A percentile compares a stretch with the other conserved stretches of the same genome.
Conservation (phyloP, 805 yeast species). For the Lachancea waltii region DNA sequence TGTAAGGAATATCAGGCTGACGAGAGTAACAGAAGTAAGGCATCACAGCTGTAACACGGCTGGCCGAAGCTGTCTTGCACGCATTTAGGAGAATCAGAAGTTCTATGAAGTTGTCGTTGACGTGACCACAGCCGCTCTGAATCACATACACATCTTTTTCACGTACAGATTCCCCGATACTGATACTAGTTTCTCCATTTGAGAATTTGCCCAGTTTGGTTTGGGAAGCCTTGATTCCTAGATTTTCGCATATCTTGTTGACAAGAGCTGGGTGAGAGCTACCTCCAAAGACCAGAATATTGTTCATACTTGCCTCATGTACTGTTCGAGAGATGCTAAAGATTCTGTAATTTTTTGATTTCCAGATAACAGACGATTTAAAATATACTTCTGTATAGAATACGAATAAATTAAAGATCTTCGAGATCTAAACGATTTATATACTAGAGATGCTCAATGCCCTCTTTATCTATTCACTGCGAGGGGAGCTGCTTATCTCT, state of each 20-base stretch:
- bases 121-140: conserved; percentile 81
- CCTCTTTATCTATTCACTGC: conserved; percentile 64
- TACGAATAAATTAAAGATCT: no score
- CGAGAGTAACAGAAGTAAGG: conserved; percentile 95
- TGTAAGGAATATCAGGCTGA: conserved; percentile 89
- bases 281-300: conserved; percentile 85
- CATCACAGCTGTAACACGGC: conserved; percentile 80
- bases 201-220: conserved; percentile 62
- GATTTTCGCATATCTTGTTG: conserved; percentile 62
- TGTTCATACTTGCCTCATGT: conserved; percentile 49
- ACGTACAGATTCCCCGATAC: conserved; percentile 80
- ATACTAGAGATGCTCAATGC: conserved; percentile 74
- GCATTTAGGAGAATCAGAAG: conserved; percentile 81
- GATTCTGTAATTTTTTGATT: background rate
- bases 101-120: conserved; percentile 81
- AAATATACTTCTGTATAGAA: no score
- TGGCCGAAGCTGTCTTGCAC: conserved; percentile 86
- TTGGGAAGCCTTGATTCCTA: conserved; percentile 67
- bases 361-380: background rate
- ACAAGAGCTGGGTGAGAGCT: conserved; percentile 80
- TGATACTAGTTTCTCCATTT: conserved; percentile 92
- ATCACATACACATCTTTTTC: conserved; percentile 93
- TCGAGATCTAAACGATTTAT: no score
- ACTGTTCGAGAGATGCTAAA: background rate
- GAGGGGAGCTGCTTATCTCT: conserved; percentile 80